Evolutionary conservation across 2,329 filamentous ascomycete genomes (phyloP).

Genomic region (Aspergillus unguis): DNA sequence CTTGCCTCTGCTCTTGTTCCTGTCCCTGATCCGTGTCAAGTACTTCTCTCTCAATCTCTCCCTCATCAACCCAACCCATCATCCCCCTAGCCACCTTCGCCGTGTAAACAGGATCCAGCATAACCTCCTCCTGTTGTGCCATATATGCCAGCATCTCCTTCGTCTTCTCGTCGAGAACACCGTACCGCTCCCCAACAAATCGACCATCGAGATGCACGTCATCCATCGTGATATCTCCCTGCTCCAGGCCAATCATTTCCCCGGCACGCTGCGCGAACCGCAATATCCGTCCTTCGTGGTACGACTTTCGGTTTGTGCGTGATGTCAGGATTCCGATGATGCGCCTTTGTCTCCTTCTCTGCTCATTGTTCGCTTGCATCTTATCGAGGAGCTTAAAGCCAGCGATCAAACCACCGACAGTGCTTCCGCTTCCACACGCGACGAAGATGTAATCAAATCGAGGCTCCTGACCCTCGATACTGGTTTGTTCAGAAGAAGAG

Average conservation of each 20-base stretch:
- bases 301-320: slow-evolving; percentile 27
- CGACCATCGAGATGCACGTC: slow-evolving; percentile 33
- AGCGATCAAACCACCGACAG: slow-evolving; percentile 33
- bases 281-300: slow-evolving; percentile 31
- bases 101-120: slow-evolving; percentile 38
- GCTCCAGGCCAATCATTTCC: slow-evolving; percentile 28
- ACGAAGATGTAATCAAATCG: slow-evolving; percentile 36
- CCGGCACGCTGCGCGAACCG: slow-evolving; percentile 28
- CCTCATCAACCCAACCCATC: slow-evolving; percentile 24
- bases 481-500: background rate
- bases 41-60: slow-evolving; percentile 19
- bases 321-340: slow-evolving; percentile 34
- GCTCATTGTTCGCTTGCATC: background rate
- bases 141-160: slow-evolving; percentile 22
- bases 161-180: slow-evolving; percentile 28
- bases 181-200: slow-evolving; percentile 32
- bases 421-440: slow-evolving; percentile 37
- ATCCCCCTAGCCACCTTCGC: slow-evolving; percentile 31
- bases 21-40: background rate
- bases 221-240: slow-evolving; percentile 24
- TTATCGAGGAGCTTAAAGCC: slow-evolving; percentile 34
- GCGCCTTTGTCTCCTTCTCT: background rate
- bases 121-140: slow-evolving; percentile 27
- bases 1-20: slow-evolving; percentile 7
- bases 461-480: background rate